These are phyloP conservation scores for Filosporella fistucella DNA, from an alignment of 495 filamentous ascomycete species.

Conservation along the genomic window DNA sequence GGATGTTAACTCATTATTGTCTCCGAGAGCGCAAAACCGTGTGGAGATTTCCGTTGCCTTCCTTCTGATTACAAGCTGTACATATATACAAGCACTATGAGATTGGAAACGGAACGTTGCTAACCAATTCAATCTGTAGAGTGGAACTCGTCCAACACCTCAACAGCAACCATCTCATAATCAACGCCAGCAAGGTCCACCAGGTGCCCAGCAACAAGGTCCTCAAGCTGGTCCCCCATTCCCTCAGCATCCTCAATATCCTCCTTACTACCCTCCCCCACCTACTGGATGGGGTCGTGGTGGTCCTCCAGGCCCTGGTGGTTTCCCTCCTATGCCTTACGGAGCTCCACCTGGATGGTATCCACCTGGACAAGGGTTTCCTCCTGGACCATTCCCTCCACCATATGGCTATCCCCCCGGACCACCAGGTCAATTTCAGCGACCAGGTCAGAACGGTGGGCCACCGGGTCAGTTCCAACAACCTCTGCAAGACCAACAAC, in stretches of 20 bases:
- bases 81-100: background rate
- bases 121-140: conserved; percentile 23
- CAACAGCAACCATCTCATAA: conserved; percentile 21
- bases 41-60: conserved; percentile 99
- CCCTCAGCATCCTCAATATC: conserved; percentile 40
- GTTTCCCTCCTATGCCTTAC: conserved; percentile 53
- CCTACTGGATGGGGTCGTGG: conserved; percentile 51
- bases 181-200: conserved; percentile 29
- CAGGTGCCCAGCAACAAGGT: conserved; percentile 32
- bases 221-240: conserved; percentile 53
- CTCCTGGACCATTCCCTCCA: conserved; percentile 43
- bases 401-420: conserved; percentile 41
- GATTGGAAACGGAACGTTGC: conserved; percentile 7
- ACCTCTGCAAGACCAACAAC: conserved; percentile 29
- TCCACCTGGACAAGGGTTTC: conserved; percentile 77
- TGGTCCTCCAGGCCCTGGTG: conserved; percentile 58
- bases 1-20: conserved; percentile 70
- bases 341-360: conserved; percentile 75
- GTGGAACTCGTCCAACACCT: conserved; percentile 30
- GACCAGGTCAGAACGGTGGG: conserved; percentile 9
- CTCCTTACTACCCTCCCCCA: conserved; percentile 43
- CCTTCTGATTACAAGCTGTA: conserved; percentile 69
- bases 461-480: background rate
- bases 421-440: conserved; percentile 47
- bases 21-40: conserved; percentile 91